Evolutionary conservation across 116 monocot genomes (phyloP), one percentile per base, ranked within the genome.

Genomic region (Trichopus zeylanicus): DNA sequence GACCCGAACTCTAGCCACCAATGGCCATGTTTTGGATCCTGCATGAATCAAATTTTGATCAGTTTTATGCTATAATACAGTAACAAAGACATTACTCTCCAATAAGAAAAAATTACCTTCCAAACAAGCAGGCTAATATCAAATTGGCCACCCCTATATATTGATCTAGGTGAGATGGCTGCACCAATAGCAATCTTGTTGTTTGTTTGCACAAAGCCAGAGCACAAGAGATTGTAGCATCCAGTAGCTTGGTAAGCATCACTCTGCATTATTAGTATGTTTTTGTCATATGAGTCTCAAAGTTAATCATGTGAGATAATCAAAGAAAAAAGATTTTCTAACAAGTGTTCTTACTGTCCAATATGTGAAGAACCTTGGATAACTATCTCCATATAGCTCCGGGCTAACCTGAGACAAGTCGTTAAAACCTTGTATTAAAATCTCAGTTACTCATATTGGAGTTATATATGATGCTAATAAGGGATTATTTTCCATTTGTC

Each of bases 321-420:
- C n/a, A n/a, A n/a, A n/a, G n/a, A n/a, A n/a, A n/a, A n/a, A n/a
- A n/a, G n/a, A n/a, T n/a, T n/a, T 6, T 4, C 18, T 60, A 20
- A 5, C 22, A 42, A 22, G 8, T 22, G 3, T 19, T 20, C 75
- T 77, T 62, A 93, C 92, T 25, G 93, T 93, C 93, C 93, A 93
- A 39, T 93, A 93, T 15, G 91, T 98, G 82, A 98, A 98, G 80
- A 98, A 98, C 61, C 98, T 87, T 0, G 98, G 98, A 31, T 61
- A 61, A 33, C 49, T 62, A 64, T 98, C 98, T 16, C 98, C 98
- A 38, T 91, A 98, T 3, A 98, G 80, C 51, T 82, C 70, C 23
- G 93, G 93, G 49, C 93, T 93, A 13, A 93, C 80, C 92, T 92
- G 74, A 54, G 51, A 33, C 22, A 35, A 42, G n/a, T n/a, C n/a